Evolutionary conservation across 768 basidiomycete genomes (phyloP).

Genomic region (Mycena amicta): DNA sequence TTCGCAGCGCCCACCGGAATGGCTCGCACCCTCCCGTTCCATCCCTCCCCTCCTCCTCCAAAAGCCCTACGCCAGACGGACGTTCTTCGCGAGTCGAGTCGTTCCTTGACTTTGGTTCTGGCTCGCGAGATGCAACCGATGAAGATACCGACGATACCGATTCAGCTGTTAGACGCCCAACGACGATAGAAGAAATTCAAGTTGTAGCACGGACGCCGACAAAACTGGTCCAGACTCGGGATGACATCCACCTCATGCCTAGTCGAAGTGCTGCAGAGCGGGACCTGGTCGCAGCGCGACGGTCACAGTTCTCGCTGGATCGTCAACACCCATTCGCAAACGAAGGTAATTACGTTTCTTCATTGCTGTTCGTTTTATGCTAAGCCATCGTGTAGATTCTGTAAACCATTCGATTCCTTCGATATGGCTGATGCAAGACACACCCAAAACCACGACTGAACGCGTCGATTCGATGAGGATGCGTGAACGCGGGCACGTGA

Average conservation of each 20-base stretch:
- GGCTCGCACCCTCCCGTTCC: constrained; percentile 22
- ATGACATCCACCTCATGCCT: constrained; percentile 33
- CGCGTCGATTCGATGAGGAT: constrained; percentile 35
- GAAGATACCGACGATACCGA: constrained; percentile 7
- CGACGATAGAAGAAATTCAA: constrained; percentile 29
- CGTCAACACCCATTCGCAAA: constrained; percentile 22
- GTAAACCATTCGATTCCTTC: constrained; percentile 40
- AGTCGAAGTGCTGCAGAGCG: constrained; percentile 28
- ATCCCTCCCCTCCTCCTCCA: constrained; percentile 7
- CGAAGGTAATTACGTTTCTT: constrained; percentile 12
- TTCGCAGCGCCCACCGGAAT: constrained; percentile 5
- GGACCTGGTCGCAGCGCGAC: constrained; percentile 37
- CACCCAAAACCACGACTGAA: constrained; percentile 36
- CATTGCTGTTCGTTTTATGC: neutral
- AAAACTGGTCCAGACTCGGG: constrained; percentile 26
- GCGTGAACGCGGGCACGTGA: constrained; percentile 23
- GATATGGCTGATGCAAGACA: constrained; percentile 52
- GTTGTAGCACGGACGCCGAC: constrained; percentile 19
- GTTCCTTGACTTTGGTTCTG: constrained; percentile 38
- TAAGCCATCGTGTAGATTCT: constrained; percentile 9
- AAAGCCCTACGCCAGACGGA: constrained; percentile 6
- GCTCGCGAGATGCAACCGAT: constrained; percentile 7
- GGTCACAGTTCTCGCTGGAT: constrained; percentile 27
- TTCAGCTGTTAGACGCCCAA: constrained; percentile 16
- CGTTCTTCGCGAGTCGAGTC: constrained; percentile 23